A percentile compares a stretch with the other conserved stretches of the same genome.
phyloP scores from a whole-genome alignment of 2,329 filamentous ascomycete species.

The Diplocarpon rosae region DNA sequence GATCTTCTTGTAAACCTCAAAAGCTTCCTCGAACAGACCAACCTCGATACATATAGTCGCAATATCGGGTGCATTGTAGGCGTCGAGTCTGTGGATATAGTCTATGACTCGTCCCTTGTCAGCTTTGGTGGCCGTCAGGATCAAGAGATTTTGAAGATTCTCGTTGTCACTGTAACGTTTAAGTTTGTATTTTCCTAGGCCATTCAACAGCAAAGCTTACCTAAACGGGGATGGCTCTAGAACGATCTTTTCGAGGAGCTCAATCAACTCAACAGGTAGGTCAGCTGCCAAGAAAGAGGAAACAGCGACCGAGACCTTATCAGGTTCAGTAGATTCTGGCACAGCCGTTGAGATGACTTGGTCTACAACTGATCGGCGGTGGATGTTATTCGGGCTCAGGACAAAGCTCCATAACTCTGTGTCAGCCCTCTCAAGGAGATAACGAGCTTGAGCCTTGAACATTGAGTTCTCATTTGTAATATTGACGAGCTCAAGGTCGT shows the following conservation, averaged over 20 bases:
- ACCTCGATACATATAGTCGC: slow-evolving; percentile 88
- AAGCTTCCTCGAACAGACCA: slow-evolving; percentile 90
- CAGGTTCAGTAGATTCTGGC: slow-evolving; percentile 81
- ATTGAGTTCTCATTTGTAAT: slow-evolving; percentile 99
- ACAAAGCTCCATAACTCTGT: slow-evolving; percentile 90
- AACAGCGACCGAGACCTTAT: slow-evolving; percentile 90
- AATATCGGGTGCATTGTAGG: slow-evolving; percentile 87
- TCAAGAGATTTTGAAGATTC: slow-evolving; percentile 88
- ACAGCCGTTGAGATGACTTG: slow-evolving; percentile 95
- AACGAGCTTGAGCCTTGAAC: slow-evolving; percentile 96
- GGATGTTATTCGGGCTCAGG: slow-evolving; percentile 88
- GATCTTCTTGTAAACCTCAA: slow-evolving; percentile 98
- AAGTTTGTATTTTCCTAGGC: background rate
- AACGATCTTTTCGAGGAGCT: slow-evolving; percentile 97
- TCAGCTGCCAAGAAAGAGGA: slow-evolving; percentile 87
- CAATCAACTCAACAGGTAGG: slow-evolving; percentile 86
- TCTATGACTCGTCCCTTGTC: slow-evolving; percentile 92
- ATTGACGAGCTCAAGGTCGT: slow-evolving; percentile 91
- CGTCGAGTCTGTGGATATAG: slow-evolving; percentile 85
- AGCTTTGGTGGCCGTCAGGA: slow-evolving; percentile 93
- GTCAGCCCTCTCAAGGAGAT: slow-evolving; percentile 84
- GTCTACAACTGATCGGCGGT: slow-evolving; percentile 86
- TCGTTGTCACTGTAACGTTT: slow-evolving; percentile 55
- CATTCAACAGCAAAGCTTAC: background rate
- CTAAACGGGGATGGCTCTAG: slow-evolving; percentile 98